Conservation (phyloP, 805 yeast species). For the Metschnikowia aberdeeniae region DNA sequence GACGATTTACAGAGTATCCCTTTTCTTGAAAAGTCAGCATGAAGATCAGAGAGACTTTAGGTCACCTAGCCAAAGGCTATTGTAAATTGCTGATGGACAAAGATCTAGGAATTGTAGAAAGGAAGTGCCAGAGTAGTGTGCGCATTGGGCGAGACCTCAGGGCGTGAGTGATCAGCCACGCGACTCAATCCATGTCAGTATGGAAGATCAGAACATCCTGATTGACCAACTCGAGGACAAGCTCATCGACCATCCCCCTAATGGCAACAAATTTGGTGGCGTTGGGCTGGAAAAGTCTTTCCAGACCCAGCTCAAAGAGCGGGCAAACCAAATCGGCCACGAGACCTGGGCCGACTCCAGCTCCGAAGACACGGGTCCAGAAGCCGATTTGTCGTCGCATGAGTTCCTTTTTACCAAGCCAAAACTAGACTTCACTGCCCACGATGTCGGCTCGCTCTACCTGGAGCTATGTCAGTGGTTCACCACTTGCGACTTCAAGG, state of each 20-base stretch:
- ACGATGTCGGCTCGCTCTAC: constrained; percentile 24
- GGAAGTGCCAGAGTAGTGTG: too few species aligned
- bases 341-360: constrained; percentile 11
- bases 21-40: too few species aligned
- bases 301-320: constrained; percentile 38
- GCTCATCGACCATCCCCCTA: constrained; percentile 40
- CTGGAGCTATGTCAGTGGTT: constrained; percentile 40
- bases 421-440: constrained; percentile 27
- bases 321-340: constrained; percentile 36
- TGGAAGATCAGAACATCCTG: constrained; percentile 27
- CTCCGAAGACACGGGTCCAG: constrained; percentile 6
- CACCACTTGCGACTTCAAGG: constrained; percentile 26
- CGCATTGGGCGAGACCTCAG: neutral
- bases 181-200: neutral
- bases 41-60: too few species aligned
- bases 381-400: constrained; percentile 7
- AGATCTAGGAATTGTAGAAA: too few species aligned
- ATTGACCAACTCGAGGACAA: constrained; percentile 47
- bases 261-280: constrained; percentile 25
- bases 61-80: too few species aligned
- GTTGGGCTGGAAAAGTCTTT: constrained; percentile 37
- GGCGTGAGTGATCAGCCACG: neutral
- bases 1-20: too few species aligned
- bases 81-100: too few species aligned
- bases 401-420: constrained; percentile 31